These are phyloP conservation scores for Plasmodium chabaudi DNA, from an alignment of 169 alveolate genomes.

Conservation along the genomic window DNA sequence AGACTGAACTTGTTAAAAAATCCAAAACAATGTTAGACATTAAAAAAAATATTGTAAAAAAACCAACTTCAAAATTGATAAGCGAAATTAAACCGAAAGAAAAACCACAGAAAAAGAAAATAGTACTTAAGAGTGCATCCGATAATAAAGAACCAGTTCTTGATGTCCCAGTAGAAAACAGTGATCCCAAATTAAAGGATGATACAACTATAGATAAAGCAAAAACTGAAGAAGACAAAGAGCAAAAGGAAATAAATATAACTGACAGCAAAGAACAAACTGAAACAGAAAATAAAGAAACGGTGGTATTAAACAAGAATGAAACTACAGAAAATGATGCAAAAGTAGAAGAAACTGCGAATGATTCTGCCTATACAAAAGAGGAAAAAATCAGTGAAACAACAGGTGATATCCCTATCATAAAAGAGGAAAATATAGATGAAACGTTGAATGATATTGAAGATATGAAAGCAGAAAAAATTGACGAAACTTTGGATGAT, in stretches of 20 bases:
- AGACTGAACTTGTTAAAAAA: conserved; percentile 21
- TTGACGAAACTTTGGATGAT: conserved; percentile 3
- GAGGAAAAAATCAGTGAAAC: not conserved
- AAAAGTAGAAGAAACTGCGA: conserved; percentile 1
- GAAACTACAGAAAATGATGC: not conserved
- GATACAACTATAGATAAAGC: not conserved
- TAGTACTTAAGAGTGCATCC: conserved; percentile 12
- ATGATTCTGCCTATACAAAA: not conserved
- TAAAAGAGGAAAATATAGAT: conserved; percentile 1
- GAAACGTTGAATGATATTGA: not conserved
- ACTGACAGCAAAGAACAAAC: conserved; percentile 17
- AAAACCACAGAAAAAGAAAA: conserved; percentile 44
- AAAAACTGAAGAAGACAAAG: conserved; percentile 13
- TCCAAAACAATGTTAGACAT: conserved; percentile 21
- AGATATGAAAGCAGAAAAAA: not conserved
- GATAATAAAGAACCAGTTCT: conserved; percentile 21
- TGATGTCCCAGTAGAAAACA: conserved; percentile 5
- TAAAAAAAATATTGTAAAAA: conserved; percentile 37
- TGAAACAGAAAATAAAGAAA: conserved; percentile 10
- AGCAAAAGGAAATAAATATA: conserved; percentile 11
- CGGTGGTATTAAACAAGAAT: not conserved
- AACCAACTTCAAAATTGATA: conserved; percentile 36
- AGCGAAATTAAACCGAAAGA: conserved; percentile 30
- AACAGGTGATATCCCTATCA: not conserved
- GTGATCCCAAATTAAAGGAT: conserved; percentile 16